These are phyloP conservation scores for Globisporangium orthogonon DNA, from an alignment of 352 stramenopile genomes.

Conservation along the genomic window DNA sequence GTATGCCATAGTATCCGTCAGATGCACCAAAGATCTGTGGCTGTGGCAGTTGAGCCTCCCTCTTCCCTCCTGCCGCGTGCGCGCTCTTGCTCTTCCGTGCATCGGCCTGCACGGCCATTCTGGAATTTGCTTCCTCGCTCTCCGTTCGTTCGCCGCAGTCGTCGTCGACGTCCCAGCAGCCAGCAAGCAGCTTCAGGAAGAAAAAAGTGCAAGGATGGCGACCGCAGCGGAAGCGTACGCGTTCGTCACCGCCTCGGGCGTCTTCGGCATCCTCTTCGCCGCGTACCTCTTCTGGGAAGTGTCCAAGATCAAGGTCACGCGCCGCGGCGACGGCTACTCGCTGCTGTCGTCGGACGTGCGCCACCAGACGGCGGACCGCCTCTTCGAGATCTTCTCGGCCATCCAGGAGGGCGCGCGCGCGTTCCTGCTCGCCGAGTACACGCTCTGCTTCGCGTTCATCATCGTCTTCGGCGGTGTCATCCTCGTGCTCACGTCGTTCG, in stretches of 20 bases:
- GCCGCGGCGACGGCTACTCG: conserved; percentile 76
- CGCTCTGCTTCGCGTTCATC: conserved; percentile 96
- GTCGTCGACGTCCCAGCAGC: conserved; percentile 2
- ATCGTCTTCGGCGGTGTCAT: conserved; percentile 83
- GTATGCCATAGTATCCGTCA: conserved; percentile 21
- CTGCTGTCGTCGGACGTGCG: conserved; percentile 68
- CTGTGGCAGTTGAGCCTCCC: conserved; percentile 13
- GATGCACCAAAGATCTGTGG: conserved; percentile 14
- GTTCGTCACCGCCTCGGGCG: conserved; percentile 46
- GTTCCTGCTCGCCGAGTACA: conserved; percentile 98
- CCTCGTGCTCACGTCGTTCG: conserved; percentile 90
- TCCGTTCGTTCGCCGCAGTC: conserved; percentile 5
- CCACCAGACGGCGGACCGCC: conserved; percentile 76
- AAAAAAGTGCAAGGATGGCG: conserved; percentile 28
- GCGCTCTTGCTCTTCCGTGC: background rate
- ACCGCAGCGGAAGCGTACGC: conserved; percentile 53
- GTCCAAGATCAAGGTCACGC: conserved; percentile 85
- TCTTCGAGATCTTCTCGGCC: conserved; percentile 92
- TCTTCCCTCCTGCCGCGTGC: background rate
- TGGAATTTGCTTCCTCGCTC: conserved; percentile 50
- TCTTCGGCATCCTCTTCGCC: conserved; percentile 82
- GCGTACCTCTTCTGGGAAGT: conserved; percentile 86
- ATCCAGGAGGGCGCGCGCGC: conserved; percentile 98
- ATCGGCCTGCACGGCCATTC: conserved; percentile 30
- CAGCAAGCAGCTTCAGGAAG: conserved; percentile 6